Percentiles rank a stretch among this genome's conserved stretches.
These are phyloP conservation scores for Cladosporium sp. DNA, from an alignment of 2,329 filamentous ascomycete genomes.

Conservation along the genomic window DNA sequence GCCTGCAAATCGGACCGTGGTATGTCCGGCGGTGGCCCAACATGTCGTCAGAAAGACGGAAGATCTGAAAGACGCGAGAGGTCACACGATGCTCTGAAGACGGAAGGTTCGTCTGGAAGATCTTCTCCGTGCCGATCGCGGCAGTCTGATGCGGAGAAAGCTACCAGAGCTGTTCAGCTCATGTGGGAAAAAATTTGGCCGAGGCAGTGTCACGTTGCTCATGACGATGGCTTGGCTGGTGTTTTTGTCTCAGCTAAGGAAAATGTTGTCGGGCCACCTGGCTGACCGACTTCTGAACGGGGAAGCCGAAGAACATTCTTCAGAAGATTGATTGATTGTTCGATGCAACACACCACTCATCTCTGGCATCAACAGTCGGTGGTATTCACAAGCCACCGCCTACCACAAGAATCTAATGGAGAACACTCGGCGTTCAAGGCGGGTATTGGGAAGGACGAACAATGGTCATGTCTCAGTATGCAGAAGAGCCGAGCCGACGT, in stretches of 20 bases:
- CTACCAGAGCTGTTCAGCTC: not conserved
- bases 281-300: not conserved
- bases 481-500: not conserved
- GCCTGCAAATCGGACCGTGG: conserved; percentile 1
- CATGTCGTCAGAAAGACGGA: conserved; percentile 7
- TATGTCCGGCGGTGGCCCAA: not conserved
- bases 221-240: conserved; percentile 13
- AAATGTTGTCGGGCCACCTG: not conserved
- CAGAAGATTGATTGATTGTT: not conserved
- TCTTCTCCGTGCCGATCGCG: conserved; percentile 8
- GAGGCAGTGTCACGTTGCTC: conserved; percentile 16
- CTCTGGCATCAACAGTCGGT: not conserved
- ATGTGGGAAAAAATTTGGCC: conserved; percentile 1
- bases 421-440: not conserved
- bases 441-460: not conserved
- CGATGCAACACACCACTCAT: not conserved
- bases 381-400: not conserved
- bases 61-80: conserved; percentile 8
- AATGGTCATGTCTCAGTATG: not conserved
- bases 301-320: not conserved
- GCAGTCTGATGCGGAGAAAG: not conserved
- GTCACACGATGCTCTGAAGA: conserved; percentile 14
- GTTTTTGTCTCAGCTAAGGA: conserved; percentile 6
- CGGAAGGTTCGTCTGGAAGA: conserved; percentile 10
- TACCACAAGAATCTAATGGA: not conserved